Evolutionary conservation across 441 rosid genomes (phyloP), one percentile per base, ranked within the genome.

Genomic region (Cnidoscolus chayamansa): DNA sequence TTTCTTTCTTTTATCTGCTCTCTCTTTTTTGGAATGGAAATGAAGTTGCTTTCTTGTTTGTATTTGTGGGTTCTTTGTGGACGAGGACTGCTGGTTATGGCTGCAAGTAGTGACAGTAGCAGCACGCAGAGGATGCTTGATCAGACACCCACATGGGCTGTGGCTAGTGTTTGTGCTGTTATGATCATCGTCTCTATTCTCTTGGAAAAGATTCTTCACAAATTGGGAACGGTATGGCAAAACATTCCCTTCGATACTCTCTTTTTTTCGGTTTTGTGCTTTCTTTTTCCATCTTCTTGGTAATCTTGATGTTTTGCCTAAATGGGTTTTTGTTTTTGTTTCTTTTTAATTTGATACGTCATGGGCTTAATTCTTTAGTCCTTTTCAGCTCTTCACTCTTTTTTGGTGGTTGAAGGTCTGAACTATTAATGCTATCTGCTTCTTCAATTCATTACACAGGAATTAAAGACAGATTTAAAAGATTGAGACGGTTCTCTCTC

Each of bases 61-160:
- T 65, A 10, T 30, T n/a, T 73, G 7, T 65, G 62, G 66, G 48
- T 56, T 15, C 40, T 48, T 12, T 53, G 16, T 19, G 80, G 75
- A 2, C 77, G 79, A 4, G 72, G 32, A 1, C 69, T 19, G 32
- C 63, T 60, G 62, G 80, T 56, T 20, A 35, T 40, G 62, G 75
- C 72, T 0, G 69, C 72, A 12, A 45, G 40, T n/a, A 40, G 51
- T 47, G 78, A 54, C 4, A 63, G 68, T 31, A 55, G 74, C 8
- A 15, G 47, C 0, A 35, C 68, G 0, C 66, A 50, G 65, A 86
- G 94, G 80, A 80, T 89, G 87, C 97, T 92, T 16, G 94, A 92
- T 81, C 89, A 87, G 77, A 94, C 97, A 1, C 97, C 98, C 2
- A 92, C 94, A 16, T 92, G 98, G 97, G 96, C 96, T 0, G 97